phyloP scores from a whole-genome alignment of 805 yeast species.

The Zygotorulaspora chibaensis region DNA sequence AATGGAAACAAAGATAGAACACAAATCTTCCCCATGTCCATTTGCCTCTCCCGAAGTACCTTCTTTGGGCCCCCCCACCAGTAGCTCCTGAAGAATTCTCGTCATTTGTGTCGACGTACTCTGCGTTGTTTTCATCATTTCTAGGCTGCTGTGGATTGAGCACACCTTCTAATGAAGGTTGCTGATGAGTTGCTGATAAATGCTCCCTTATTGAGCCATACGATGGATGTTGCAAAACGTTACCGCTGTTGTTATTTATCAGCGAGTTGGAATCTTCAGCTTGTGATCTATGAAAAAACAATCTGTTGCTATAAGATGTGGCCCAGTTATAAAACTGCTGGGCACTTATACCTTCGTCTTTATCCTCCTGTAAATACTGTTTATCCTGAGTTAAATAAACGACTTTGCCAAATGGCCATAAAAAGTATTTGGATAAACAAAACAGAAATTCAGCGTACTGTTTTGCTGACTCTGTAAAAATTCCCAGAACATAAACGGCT shows the following conservation, averaged over 20 bases:
- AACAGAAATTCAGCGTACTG: constrained; percentile 60
- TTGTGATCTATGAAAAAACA: constrained; percentile 55
- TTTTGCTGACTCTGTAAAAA: constrained; percentile 45
- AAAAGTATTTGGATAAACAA: constrained; percentile 63
- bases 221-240: constrained; percentile 17
- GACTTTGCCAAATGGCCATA: constrained; percentile 86
- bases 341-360: constrained; percentile 78
- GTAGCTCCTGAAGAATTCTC: constrained; percentile 2
- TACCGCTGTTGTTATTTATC: constrained; percentile 15
- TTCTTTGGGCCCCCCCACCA: constrained; percentile 33
- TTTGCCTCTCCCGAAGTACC: constrained; percentile 86
- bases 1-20: constrained; percentile 68
- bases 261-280: constrained; percentile 8
- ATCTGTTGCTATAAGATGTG: constrained; percentile 63
- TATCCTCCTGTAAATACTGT: constrained; percentile 80
- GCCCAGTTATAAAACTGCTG: constrained; percentile 90
- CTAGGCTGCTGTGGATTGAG: not conserved
- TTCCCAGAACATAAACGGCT: constrained; percentile 40
- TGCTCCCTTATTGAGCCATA: constrained; percentile 28
- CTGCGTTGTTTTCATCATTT: not conserved
- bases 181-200: constrained; percentile 22
- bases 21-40: constrained; percentile 83
- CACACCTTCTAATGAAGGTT: constrained; percentile 5
- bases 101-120: not conserved
- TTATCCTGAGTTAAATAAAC: constrained; percentile 75